phyloP scores from a whole-genome alignment of 805 yeast genomes.

The Maudiozyma serrabonitensis region DNA sequence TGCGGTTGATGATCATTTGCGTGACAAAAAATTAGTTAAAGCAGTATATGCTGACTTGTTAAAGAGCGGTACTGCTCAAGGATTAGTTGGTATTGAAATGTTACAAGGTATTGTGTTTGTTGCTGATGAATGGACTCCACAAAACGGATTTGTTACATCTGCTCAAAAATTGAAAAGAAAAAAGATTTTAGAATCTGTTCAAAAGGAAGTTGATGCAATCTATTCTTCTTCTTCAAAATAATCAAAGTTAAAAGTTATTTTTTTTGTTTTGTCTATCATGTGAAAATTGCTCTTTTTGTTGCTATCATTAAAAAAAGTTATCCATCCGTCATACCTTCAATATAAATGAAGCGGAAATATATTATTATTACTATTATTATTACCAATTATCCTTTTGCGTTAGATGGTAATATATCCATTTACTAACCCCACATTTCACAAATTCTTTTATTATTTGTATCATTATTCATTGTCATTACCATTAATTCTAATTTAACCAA shows the following conservation, averaged over 20 bases:
- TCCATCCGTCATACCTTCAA: no score
- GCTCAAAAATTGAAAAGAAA: slow-evolving; percentile 95
- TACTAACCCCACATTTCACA: no score
- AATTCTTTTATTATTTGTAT: no score
- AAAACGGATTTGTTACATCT: slow-evolving; percentile 83
- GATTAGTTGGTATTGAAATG: slow-evolving; percentile 78
- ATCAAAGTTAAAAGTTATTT: no score
- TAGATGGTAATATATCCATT: no score
- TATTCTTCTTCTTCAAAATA: slow-evolving; percentile 27
- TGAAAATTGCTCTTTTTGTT: neutral
- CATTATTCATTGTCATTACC: no score
- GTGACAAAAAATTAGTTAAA: slow-evolving; percentile 45
- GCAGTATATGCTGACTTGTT: slow-evolving; percentile 51
- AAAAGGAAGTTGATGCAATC: slow-evolving; percentile 56
- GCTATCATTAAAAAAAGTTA: neutral
- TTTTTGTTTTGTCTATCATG: no score
- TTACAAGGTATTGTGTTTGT: slow-evolving; percentile 66
- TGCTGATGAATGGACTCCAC: slow-evolving; percentile 97
- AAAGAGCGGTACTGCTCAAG: slow-evolving; percentile 71
- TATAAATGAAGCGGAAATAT: no score
- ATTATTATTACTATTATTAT: no score
- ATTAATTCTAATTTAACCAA: no score
- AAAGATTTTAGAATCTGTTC: slow-evolving; percentile 65
- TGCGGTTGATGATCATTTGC: slow-evolving; percentile 36
- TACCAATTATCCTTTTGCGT: no score